Evolutionary conservation across 352 stramenopile species (phyloP), one percentile per base, ranked within the genome.

Genomic region (Phytopythium ostracodes): DNA sequence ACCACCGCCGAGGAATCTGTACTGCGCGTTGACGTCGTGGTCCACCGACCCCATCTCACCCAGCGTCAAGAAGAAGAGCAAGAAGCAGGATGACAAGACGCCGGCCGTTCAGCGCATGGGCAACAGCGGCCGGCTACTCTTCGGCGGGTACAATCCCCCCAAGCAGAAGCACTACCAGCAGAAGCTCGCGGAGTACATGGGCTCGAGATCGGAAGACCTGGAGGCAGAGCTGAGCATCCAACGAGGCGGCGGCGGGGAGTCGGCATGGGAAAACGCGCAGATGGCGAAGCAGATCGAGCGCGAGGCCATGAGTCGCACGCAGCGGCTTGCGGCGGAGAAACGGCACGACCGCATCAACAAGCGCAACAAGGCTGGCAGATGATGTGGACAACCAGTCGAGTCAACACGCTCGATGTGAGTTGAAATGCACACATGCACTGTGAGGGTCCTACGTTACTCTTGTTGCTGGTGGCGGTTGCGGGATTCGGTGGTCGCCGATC

Each of bases 101-200:
- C 36, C 59, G 36, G 47, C 62, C 18, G 70, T 70, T 15, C 77
- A 86, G 54, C 70, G 71, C 35, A 59, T 66, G 56, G 70, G 71
- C 15, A 81, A 79, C 15, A 68, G 71, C 7, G 86, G 86, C 14
- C 76, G 86, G n/a, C 53, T 94, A 0, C 57, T 92, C 17, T 93
- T 94, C 54, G 82, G 84, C 6, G 72, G 84, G 58, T 93, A 89
- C 55, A 70, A 83, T n/a, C 77, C 77, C 14, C 73, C 80, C 8
- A 75, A 68, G 55, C 77, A 75, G 10, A 82, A 79, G 50, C 83
- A 90, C 40, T 92, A 84, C 65, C 80, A 90, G 61, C 77, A 91
- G 33, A 89, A 89, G 64, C 77, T 91, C 25, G 78, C 86, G 31
- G 77, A 87, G 42, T 92, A 94, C 65, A 90, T 90, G 74, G 77